phyloP scores from a whole-genome alignment of 129 eudicot species.

The Tanacetum coccineum region DNA sequence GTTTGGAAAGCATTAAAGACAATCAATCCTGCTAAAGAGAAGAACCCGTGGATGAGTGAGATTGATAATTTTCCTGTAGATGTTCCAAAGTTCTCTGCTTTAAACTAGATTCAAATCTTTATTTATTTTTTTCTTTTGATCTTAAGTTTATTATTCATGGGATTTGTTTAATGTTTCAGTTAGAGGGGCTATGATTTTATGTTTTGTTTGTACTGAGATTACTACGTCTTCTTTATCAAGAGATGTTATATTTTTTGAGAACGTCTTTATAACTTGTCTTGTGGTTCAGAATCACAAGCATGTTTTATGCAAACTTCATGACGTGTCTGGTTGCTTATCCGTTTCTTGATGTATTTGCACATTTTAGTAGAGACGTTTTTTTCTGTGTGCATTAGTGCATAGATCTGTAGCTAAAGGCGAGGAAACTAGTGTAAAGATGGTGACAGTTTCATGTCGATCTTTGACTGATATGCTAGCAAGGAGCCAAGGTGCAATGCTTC shows the following conservation, averaged over 20 bases:
- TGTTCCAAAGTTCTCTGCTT: conserved; percentile 74
- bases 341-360: neutral
- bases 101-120: conserved; percentile 14
- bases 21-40: conserved; percentile 71
- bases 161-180: conserved; percentile 5
- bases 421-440: too few species aligned
- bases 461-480: too few species aligned
- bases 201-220: conserved; percentile 25
- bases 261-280: conserved; percentile 3
- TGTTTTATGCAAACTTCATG: too few species aligned
- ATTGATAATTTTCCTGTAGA: conserved; percentile 72
- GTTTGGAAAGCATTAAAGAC: conserved; percentile 92
- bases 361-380: too few species aligned
- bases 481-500: too few species aligned
- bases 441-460: too few species aligned
- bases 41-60: conserved; percentile 76
- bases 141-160: conserved; percentile 18
- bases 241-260: conserved; percentile 27
- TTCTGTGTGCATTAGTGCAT: too few species aligned
- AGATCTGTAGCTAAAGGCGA: too few species aligned
- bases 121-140: neutral
- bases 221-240: conserved; percentile 20
- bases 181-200: conserved; percentile 11
- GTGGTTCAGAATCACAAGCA: too few species aligned
- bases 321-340: neutral